A percentile compares a stretch with the other conserved stretches of the same genome.
Evolutionary conservation across 495 filamentous ascomycete species (phyloP).

Genomic region (Chaetomidium leptoderma): DNA sequence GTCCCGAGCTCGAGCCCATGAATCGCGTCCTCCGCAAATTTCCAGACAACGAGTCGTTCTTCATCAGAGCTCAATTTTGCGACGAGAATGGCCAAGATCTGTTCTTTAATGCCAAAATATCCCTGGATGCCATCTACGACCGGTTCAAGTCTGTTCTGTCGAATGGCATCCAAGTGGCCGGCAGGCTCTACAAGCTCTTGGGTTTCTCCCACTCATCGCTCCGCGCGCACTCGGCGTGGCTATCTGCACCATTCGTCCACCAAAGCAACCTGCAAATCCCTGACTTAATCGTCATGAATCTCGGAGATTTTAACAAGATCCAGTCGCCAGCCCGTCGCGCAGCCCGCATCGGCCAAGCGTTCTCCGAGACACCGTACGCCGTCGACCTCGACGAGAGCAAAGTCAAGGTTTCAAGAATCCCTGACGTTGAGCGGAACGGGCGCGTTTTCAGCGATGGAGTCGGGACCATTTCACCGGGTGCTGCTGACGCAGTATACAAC

Average conservation of each 20-base stretch:
- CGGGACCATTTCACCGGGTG: slow-evolving; percentile 59
- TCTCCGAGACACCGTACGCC: slow-evolving; percentile 66
- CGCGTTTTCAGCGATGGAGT: slow-evolving; percentile 77
- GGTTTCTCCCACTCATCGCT: slow-evolving; percentile 82
- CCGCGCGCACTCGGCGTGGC: slow-evolving; percentile 64
- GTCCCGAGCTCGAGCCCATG: slow-evolving; percentile 63
- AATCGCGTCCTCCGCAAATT: slow-evolving; percentile 75
- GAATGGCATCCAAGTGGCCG: slow-evolving; percentile 58
- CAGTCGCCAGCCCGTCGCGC: slow-evolving; percentile 68
- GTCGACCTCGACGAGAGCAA: slow-evolving; percentile 38
- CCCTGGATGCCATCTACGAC: slow-evolving; percentile 50
- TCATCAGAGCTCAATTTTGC: slow-evolving; percentile 60
- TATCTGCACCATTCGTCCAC: slow-evolving; percentile 63
- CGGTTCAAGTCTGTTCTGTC: slow-evolving; percentile 58
- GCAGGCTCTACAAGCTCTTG: slow-evolving; percentile 60
- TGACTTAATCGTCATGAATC: slow-evolving; percentile 49
- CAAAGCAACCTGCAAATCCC: slow-evolving; percentile 41
- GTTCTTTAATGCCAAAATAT: slow-evolving; percentile 51
- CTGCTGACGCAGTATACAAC: slow-evolving; percentile 52
- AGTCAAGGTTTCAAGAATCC: slow-evolving; percentile 35
- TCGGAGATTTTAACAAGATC: slow-evolving; percentile 65
- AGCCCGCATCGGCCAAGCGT: slow-evolving; percentile 77
- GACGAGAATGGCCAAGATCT: slow-evolving; percentile 69
- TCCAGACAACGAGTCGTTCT: slow-evolving; percentile 54
- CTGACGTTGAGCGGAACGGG: slow-evolving; percentile 39